Base-by-base conservation (phyloP, 768 basidiomycete genomes). In the Auricularia cornea region DNA sequence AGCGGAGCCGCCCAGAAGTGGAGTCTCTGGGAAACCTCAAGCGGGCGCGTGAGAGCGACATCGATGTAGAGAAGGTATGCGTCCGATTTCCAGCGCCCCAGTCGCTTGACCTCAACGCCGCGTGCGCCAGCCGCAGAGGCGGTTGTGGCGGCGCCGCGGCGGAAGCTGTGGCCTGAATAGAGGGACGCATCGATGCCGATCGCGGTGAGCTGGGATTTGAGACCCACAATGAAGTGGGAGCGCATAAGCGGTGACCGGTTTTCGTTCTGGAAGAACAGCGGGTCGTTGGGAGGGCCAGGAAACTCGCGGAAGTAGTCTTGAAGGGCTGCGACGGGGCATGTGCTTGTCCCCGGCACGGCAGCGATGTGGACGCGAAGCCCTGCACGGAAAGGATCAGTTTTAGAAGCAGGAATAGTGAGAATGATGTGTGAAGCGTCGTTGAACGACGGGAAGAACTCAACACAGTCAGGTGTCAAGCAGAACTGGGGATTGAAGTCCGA, bases 11-110 rank as follows among this genome's bases (percentile, higher is more conserved):
- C 38, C 38, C n/a, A n/a, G n/a, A 40, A 8, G 38, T 40, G 38
- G 18, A 40, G 38, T 8, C 38, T 8, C 18, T 8, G 8, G 38
- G 8, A 8, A 8, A 40, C 8, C 8, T 8, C 38, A 8, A 40
- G 38, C 18, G 18, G 8, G 38, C 38, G 38, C 38, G 8, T 8
- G 8, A 18, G 8, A 8, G 38, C 8, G 31, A 51, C 54, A 31
- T 78, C 76, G 29, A 77, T 70, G 69, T 78, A 78, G 12, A 77
- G 71, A 59, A 75, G 75, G 71, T 76, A 77, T 11, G 72, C 69
- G 59, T 77, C 71, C 61, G 75, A 76, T 6, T 69, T 65, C 76
- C 77, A 76, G n/a, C 72, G 71, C 4, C 76, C 74, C 2, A 78
- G 68, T 5, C 74, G 71, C 67, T 78, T 74, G 31, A 77, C 77